A percentile compares a stretch with the other conserved stretches of the same genome.
phyloP scores from a whole-genome alignment of 73 alveolate species.

The Tetrahymena thermophila region DNA sequence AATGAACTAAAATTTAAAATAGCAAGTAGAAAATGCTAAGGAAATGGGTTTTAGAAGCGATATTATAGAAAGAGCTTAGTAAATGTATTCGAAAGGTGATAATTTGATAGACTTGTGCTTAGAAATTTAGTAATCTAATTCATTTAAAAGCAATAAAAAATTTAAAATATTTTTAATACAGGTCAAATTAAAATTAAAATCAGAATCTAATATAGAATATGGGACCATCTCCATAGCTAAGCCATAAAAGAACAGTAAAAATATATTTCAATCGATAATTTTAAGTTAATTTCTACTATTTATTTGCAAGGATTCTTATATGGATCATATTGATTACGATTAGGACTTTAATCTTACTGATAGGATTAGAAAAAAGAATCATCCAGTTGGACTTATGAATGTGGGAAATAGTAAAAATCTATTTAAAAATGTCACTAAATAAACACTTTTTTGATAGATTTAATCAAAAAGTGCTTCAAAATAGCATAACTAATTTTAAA shows the following conservation, averaged over 20 bases:
- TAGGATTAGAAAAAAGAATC: conserved; percentile 41
- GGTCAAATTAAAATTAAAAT: not conserved
- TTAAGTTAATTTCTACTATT: not conserved
- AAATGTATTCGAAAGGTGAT: not conserved
- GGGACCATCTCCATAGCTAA: not conserved
- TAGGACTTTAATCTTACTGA: not conserved
- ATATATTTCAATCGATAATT: not conserved
- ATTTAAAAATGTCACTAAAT: not conserved
- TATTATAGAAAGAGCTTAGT: not conserved
- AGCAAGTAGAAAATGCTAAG: not conserved
- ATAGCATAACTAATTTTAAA: not conserved
- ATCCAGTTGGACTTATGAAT: conserved; percentile 70
- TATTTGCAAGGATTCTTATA: not conserved
- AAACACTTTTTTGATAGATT: no score
- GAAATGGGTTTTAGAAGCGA: not conserved
- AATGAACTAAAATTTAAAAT: not conserved
- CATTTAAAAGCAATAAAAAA: no score
- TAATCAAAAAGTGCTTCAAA: not conserved
- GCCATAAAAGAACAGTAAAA: not conserved
- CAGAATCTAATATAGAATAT: not conserved
- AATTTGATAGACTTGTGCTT: not conserved
- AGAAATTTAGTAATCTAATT: not conserved
- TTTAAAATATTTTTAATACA: not conserved
- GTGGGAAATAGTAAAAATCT: conserved; percentile 55
- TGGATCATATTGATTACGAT: not conserved